A percentile compares a stretch with the other conserved stretches of the same genome.
Conservation (phyloP, 2,329 filamentous ascomycete species). For the Pleurostoma richardsiae region DNA sequence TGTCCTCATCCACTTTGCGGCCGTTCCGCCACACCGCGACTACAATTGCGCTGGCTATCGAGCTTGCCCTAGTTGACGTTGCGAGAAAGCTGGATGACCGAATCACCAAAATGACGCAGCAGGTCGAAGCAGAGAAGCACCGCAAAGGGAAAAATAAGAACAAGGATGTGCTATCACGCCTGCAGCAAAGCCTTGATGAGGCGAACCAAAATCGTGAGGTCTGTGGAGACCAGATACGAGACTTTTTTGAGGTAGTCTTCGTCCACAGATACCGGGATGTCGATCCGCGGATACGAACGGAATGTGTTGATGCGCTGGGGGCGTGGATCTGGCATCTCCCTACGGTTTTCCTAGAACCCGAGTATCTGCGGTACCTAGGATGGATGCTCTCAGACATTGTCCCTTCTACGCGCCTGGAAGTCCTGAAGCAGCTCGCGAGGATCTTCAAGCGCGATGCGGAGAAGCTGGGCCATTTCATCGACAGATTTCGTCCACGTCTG, state of each 20-base stretch:
- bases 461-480: conserved; percentile 85
- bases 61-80: conserved; percentile 60
- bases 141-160: conserved; percentile 65
- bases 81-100: conserved; percentile 44
- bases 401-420: conserved; percentile 72
- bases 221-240: conserved; percentile 68
- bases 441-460: conserved; percentile 79
- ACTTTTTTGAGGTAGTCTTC: conserved; percentile 89
- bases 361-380: conserved; percentile 87
- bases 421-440: conserved; percentile 73
- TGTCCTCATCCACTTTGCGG: conserved; percentile 82
- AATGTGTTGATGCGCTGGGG: conserved; percentile 82
- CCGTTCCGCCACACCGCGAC: conserved; percentile 95
- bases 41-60: conserved; percentile 74
- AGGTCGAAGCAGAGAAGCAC: conserved; percentile 71
- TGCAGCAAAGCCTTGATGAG: conserved; percentile 68
- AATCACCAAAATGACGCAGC: conserved; percentile 71
- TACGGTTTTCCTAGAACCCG: conserved; percentile 83
- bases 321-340: conserved; percentile 84
- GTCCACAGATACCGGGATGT: conserved; percentile 94
- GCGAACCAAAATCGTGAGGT: conserved; percentile 64
- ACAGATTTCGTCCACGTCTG: conserved; percentile 79
- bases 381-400: conserved; percentile 89
- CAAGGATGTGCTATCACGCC: conserved; percentile 69
- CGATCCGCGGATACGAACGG: conserved; percentile 80